phyloP scores from a whole-genome alignment of 2,329 filamentous ascomycete genomes.

The Alternaria conjuncta region DNA sequence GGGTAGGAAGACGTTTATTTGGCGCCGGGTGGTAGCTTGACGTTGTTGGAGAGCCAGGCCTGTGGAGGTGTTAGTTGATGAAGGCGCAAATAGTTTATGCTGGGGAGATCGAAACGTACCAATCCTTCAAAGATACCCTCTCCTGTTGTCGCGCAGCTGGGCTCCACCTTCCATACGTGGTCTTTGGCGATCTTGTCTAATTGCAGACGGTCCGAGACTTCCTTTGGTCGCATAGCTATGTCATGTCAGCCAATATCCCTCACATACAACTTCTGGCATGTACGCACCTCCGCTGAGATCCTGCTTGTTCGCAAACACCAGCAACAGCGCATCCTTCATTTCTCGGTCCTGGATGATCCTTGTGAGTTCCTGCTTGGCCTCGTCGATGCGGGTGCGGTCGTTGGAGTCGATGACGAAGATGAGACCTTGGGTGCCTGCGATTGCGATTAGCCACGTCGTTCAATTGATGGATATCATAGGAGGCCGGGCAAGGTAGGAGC shows the following conservation, averaged over 20 bases:
- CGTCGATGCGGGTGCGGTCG: constrained; percentile 96
- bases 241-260: constrained; percentile 16
- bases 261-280: neutral
- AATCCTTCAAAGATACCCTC: constrained; percentile 62
- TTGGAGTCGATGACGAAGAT: constrained; percentile 99
- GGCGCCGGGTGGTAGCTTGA: constrained; percentile 52
- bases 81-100: neutral
- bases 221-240: constrained; percentile 57
- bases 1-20: constrained; percentile 33
- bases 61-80: constrained; percentile 9
- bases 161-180: constrained; percentile 62
- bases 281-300: constrained; percentile 84
- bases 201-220: constrained; percentile 57
- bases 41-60: constrained; percentile 60
- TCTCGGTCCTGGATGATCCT: constrained; percentile 99
- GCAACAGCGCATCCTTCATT: constrained; percentile 92
- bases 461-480: neutral
- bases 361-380: constrained; percentile 95
- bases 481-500: constrained; percentile 2
- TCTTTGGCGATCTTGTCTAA: constrained; percentile 59
- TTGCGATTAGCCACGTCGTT: constrained; percentile 6
- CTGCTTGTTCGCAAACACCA: constrained; percentile 99
- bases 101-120: constrained; percentile 30
- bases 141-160: constrained; percentile 60
- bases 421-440: constrained; percentile 85